Conservation (phyloP, 306 rosid species). For the Herpetospermum pedunculosum region DNA sequence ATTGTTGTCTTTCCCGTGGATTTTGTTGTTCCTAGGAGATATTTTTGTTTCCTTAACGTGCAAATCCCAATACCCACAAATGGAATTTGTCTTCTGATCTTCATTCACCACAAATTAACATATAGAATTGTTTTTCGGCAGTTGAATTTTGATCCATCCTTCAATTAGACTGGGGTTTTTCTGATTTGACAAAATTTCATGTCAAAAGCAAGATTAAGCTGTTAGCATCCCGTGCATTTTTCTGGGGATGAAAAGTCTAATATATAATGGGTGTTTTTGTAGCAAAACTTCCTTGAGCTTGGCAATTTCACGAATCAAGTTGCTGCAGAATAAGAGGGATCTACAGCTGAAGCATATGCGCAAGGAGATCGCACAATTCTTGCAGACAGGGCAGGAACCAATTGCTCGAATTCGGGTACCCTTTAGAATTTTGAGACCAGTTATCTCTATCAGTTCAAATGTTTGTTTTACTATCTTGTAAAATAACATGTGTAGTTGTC, state of each 20-base stretch:
- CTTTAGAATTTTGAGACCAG: conserved; percentile 11
- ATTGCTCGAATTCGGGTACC: conserved; percentile 88
- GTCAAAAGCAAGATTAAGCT: neutral
- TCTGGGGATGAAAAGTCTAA: conserved; percentile 1
- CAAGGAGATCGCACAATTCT: conserved; percentile 82
- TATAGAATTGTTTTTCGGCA: neutral
- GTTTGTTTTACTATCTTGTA: neutral
- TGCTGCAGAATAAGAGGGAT: conserved; percentile 95
- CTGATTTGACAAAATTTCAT: neutral
- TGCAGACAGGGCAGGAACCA: conserved; percentile 94
- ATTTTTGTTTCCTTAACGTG: neutral
- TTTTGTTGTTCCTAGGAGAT: neutral
- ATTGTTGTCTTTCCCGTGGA: neutral
- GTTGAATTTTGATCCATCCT: neutral
- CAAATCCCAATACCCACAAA: neutral
- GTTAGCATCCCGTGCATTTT: neutral
- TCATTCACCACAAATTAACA: neutral
- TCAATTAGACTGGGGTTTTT: neutral
- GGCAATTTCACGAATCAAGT: conserved; percentile 77
- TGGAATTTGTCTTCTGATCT: neutral
- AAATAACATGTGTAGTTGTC: neutral
- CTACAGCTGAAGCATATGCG: conserved; percentile 80
- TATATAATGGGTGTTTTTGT: conserved; percentile 16
- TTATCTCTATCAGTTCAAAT: neutral
- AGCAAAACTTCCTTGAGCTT: conserved; percentile 85